A percentile compares a stretch with the other conserved stretches of the same genome.
These are phyloP conservation scores for Trametes coccinea DNA, from an alignment of 768 basidiomycete species.

Conservation along the genomic window DNA sequence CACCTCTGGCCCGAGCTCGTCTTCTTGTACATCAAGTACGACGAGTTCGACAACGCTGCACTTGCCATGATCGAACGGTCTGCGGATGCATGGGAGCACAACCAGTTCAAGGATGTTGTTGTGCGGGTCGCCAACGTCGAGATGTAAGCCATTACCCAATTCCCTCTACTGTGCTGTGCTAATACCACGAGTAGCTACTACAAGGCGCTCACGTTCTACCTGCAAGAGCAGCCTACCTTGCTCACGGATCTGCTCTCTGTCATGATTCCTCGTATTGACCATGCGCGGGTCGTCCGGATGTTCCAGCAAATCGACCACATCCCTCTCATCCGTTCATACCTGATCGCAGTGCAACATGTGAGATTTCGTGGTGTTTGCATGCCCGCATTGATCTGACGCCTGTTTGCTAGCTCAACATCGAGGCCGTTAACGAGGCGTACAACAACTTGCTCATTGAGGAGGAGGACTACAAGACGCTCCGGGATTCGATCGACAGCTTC, in stretches of 20 bases:
- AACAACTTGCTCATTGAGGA: constrained; percentile 98
- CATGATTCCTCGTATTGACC: constrained; percentile 92
- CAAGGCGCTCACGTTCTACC: constrained; percentile 92
- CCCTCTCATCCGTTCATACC: constrained; percentile 92
- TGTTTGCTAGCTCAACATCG: constrained; percentile 75
- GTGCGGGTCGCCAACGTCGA: constrained; percentile 97
- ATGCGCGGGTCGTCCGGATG: constrained; percentile 91
- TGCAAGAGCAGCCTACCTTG: constrained; percentile 90
- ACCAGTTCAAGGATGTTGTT: constrained; percentile 98
- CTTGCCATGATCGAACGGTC: constrained; percentile 99
- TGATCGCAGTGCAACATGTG: constrained; percentile 95
- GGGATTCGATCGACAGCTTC: constrained; percentile 97
- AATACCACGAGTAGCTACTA: constrained; percentile 65
- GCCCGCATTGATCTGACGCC: background rate
- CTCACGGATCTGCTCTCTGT: constrained; percentile 92
- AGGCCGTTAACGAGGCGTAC: constrained; percentile 97
- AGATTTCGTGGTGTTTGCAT: constrained; percentile 29
- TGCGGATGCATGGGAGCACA: constrained; percentile 99
- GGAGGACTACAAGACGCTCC: constrained; percentile 96
- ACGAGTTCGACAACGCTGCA: constrained; percentile 96
- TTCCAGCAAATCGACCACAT: constrained; percentile 96
- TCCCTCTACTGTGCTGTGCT: background rate
- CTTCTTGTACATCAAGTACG: constrained; percentile 98
- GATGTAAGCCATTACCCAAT: constrained; percentile 56
- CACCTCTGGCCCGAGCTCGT: constrained; percentile 99